Evolutionary conservation across 2,329 filamentous ascomycete species (phyloP).

Genomic region (Nothophoma quercina): DNA sequence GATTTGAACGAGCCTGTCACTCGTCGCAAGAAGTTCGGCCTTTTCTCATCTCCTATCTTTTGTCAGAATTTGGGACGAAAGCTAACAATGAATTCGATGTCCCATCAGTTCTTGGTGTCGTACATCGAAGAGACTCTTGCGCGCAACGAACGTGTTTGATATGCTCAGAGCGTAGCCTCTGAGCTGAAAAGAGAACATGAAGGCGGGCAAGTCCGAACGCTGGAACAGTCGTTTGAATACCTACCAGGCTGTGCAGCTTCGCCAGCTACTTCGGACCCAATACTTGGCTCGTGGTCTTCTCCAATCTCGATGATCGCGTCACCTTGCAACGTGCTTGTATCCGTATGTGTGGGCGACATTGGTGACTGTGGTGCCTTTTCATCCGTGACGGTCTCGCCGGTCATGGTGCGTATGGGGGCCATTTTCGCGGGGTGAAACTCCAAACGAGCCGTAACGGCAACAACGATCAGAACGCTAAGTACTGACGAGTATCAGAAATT

Average conservation of each 20-base stretch:
- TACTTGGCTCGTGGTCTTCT: conserved; percentile 27
- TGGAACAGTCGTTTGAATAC: conserved; percentile 22
- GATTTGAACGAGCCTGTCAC: conserved; percentile 42
- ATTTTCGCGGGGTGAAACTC: conserved; percentile 26
- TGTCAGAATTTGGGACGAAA: too few species aligned
- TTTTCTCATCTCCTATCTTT: conserved; percentile 28
- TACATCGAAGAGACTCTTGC: too few species aligned
- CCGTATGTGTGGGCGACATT: conserved; percentile 39
- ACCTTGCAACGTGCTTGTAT: conserved; percentile 34
- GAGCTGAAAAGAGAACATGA: background rate
- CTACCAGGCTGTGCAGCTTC: conserved; percentile 44
- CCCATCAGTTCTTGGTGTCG: too few species aligned
- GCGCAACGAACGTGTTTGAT: too few species aligned
- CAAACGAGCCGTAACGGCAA: background rate
- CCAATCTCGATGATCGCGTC: conserved; percentile 44
- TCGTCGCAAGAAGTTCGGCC: conserved; percentile 35
- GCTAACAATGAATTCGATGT: too few species aligned
- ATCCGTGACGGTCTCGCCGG: conserved; percentile 39
- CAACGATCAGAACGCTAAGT: background rate
- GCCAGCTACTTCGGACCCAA: conserved; percentile 22
- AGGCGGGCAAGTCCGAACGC: conserved; percentile 24
- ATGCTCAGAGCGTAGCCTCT: too few species aligned
- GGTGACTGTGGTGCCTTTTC: conserved; percentile 36
- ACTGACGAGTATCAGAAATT: background rate
- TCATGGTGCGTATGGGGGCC: conserved; percentile 42